These are phyloP conservation scores for Staphylotrichum longicolle DNA, from an alignment of 495 filamentous ascomycete species.

Conservation along the genomic window DNA sequence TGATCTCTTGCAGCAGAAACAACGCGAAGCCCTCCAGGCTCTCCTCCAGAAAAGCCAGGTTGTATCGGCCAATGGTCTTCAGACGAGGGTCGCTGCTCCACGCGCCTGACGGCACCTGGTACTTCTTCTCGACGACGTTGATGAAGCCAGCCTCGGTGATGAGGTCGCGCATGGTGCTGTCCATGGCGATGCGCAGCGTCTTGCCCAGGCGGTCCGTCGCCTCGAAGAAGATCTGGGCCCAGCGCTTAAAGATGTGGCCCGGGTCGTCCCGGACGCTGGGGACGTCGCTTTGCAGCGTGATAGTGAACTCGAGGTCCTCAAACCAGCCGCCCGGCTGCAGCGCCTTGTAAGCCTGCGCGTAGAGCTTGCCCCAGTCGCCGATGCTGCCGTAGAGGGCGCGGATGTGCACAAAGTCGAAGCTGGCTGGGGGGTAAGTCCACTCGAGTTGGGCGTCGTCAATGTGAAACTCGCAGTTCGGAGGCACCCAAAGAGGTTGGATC, in stretches of 20 bases:
- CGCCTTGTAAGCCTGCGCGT: constrained; percentile 35
- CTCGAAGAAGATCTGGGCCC: constrained; percentile 15
- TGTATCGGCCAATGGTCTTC: constrained; percentile 47
- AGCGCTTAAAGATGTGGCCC: constrained; percentile 2
- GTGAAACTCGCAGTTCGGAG: neutral
- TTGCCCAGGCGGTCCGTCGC: constrained; percentile 14
- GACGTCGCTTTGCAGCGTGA: constrained; percentile 21
- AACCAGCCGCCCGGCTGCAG: constrained; percentile 30
- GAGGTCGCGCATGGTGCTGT: constrained; percentile 11
- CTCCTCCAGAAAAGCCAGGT: constrained; percentile 29
- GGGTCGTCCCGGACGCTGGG: constrained; percentile 1
- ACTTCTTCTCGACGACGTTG: constrained; percentile 28
- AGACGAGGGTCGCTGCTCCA: constrained; percentile 49
- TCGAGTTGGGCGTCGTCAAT: neutral
- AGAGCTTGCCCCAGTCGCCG: constrained; percentile 48
- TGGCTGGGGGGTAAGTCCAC: neutral
- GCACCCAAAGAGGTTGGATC: neutral
- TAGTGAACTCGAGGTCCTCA: constrained; percentile 28
- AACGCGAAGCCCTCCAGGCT: constrained; percentile 36
- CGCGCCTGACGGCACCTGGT: constrained; percentile 38
- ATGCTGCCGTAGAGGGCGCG: constrained; percentile 46
- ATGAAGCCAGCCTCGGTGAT: constrained; percentile 38
- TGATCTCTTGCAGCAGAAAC: constrained; percentile 32
- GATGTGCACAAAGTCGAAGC: neutral
- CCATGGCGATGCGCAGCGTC: constrained; percentile 18